Percentiles rank a stretch among this genome's conserved stretches.
Conservation (phyloP, 2,329 filamentous ascomycete species). For the Furcasterigmium sp. region DNA sequence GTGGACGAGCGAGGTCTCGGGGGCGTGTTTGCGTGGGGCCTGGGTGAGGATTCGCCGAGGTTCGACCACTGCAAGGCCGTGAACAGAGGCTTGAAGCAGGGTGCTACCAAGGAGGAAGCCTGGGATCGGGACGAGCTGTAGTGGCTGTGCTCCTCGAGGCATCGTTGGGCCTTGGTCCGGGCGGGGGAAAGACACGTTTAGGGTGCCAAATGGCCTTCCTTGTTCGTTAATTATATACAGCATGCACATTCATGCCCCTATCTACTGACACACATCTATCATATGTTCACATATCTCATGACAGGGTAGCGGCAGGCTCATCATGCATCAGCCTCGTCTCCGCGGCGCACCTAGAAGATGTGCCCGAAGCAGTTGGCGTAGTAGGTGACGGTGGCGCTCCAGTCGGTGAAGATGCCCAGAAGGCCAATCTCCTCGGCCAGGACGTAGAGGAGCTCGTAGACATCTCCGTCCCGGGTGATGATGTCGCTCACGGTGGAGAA, state of each 20-base stretch:
- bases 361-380: slow-evolving; percentile 64
- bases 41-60: slow-evolving; percentile 59
- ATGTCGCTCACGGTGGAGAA: slow-evolving; percentile 49
- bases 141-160: no score
- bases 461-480: slow-evolving; percentile 59
- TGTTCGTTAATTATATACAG: no score
- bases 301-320: no score
- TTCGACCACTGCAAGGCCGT: slow-evolving; percentile 34
- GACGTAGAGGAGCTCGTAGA: slow-evolving; percentile 61
- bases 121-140: not conserved
- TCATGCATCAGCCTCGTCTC: no score
- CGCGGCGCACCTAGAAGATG: slow-evolving; percentile 13
- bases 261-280: no score
- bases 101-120: not conserved
- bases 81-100: slow-evolving; percentile 17
- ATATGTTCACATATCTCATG: no score
- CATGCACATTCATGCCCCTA: no score
- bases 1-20: slow-evolving; percentile 52
- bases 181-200: no score
- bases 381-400: slow-evolving; percentile 63
- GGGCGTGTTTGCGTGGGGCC: slow-evolving; percentile 70
- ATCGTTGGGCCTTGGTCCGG: no score
- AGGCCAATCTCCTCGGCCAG: slow-evolving; percentile 57
- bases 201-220: no score
- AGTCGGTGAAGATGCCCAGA: slow-evolving; percentile 61